A percentile compares a stretch with the other conserved stretches of the same genome.
phyloP scores from a whole-genome alignment of 148 eudicot species.

The Persicaria maculosa region DNA sequence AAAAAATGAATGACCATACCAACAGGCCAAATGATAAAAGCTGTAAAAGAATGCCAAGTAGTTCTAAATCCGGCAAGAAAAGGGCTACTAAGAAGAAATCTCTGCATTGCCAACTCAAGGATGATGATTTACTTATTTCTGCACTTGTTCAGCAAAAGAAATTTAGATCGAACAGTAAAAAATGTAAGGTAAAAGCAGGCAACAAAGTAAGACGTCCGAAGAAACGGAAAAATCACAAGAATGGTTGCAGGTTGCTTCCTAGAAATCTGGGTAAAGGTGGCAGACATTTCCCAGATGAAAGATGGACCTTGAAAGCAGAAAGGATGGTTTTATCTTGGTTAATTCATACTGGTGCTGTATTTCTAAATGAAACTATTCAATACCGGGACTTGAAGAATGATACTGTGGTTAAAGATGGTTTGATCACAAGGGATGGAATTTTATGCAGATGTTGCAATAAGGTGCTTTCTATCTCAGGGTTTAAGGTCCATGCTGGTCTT shows the following conservation, averaged over 20 bases:
- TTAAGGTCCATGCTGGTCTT: conserved; percentile 76
- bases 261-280: conserved; percentile 57
- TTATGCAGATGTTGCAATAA: conserved; percentile 67
- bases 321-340: conserved; percentile 84
- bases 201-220: conserved; percentile 37
- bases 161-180: conserved; percentile 26
- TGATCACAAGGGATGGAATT: conserved; percentile 63
- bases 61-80: conserved; percentile 21
- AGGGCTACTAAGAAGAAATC: conserved; percentile 26
- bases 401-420: conserved; percentile 66
- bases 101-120: conserved; percentile 43
- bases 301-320: conserved; percentile 38
- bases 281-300: conserved; percentile 40
- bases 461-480: conserved; percentile 57
- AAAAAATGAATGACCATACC: neutral
- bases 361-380: conserved; percentile 57
- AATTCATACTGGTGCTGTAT: conserved; percentile 47
- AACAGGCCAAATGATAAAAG: conserved; percentile 14
- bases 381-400: conserved; percentile 58
- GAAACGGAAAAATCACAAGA: conserved; percentile 62
- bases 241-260: conserved; percentile 79
- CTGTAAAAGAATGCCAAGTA: conserved; percentile 12
- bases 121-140: conserved; percentile 65
- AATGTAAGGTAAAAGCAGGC: conserved; percentile 18
- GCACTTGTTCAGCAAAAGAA: conserved; percentile 56